Evolutionary conservation across 768 basidiomycete species (phyloP).

Genomic region (Mycena rebaudengoi): DNA sequence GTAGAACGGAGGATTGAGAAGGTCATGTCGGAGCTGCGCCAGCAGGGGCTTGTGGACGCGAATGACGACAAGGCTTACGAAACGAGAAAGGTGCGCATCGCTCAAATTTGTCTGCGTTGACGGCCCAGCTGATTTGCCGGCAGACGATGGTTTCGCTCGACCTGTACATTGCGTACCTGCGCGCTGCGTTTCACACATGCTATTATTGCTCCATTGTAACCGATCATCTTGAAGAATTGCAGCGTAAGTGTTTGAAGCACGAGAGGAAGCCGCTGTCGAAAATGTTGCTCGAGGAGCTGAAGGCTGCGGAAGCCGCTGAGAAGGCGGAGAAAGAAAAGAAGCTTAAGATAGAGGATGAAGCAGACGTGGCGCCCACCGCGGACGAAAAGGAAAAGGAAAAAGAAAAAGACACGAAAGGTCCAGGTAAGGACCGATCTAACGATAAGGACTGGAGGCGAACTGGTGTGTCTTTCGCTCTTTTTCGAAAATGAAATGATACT

Average conservation of each 20-base stretch:
- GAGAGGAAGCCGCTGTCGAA: constrained; percentile 79
- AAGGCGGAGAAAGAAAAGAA: constrained; percentile 57
- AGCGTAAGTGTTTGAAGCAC: constrained; percentile 94
- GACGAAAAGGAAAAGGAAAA: constrained; percentile 50
- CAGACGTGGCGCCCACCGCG: constrained; percentile 43
- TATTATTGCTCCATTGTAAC: constrained; percentile 96
- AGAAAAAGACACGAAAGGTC: constrained; percentile 39
- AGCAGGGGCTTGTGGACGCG: constrained; percentile 65
- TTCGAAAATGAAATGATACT: constrained; percentile 14
- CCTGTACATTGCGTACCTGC: constrained; percentile 92
- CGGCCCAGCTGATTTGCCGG: constrained; percentile 28
- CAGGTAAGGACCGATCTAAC: constrained; percentile 35
- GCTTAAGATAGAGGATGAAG: constrained; percentile 49
- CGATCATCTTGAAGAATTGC: constrained; percentile 94
- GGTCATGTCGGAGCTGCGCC: constrained; percentile 73
- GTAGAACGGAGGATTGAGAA: constrained; percentile 86
- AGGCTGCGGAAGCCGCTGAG: constrained; percentile 60
- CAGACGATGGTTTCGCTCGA: constrained; percentile 88
- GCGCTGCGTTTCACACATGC: constrained; percentile 92
- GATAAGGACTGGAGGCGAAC: constrained; percentile 64
- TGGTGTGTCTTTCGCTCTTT: constrained; percentile 53
- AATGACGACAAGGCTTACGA: constrained; percentile 73
- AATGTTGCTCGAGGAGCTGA: constrained; percentile 66
- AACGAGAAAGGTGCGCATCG: constrained; percentile 69
- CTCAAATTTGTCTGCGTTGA: constrained; percentile 15